Conservation (phyloP, 1,139 yeast genomes). For the Protomyces gravidus region DNA sequence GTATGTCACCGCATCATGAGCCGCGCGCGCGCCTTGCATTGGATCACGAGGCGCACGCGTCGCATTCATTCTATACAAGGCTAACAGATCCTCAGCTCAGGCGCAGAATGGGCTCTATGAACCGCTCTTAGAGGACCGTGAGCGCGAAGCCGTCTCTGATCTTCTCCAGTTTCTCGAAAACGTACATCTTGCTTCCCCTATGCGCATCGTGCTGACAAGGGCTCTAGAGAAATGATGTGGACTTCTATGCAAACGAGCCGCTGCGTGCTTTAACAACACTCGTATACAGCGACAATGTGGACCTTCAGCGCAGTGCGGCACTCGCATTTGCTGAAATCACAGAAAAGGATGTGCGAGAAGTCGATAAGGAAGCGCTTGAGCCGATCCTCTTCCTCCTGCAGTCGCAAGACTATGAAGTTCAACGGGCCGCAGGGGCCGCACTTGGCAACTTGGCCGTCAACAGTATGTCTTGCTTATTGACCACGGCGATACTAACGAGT, state of each 20-base stretch:
- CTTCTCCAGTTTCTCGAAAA: conserved; percentile 84
- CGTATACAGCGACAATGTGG: conserved; percentile 91
- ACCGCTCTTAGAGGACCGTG: conserved; percentile 72
- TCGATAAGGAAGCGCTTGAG: conserved; percentile 82
- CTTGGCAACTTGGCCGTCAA: conserved; percentile 94
- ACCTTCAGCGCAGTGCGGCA: conserved; percentile 94
- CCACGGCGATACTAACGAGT: neutral
- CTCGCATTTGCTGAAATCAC: conserved; percentile 98
- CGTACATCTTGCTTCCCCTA: conserved; percentile 39
- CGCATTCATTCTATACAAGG: neutral
- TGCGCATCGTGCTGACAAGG: neutral
- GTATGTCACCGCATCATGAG: neutral
- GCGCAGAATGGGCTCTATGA: conserved; percentile 53
- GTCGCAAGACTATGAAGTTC: conserved; percentile 87
- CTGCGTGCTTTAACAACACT: conserved; percentile 83
- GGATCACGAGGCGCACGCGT: no score
- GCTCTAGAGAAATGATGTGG: conserved; percentile 60
- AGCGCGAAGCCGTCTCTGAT: conserved; percentile 91
- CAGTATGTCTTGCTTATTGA: conserved; percentile 39
- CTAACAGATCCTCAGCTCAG: conserved; percentile 29
- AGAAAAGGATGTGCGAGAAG: conserved; percentile 89
- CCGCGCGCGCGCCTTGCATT: no score
- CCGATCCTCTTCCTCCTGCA: conserved; percentile 85
- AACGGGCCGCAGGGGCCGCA: conserved; percentile 98
- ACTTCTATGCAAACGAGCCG: conserved; percentile 72